Conservation (phyloP, 2,329 filamentous ascomycete species). For the Trichoderma guizhouense region DNA sequence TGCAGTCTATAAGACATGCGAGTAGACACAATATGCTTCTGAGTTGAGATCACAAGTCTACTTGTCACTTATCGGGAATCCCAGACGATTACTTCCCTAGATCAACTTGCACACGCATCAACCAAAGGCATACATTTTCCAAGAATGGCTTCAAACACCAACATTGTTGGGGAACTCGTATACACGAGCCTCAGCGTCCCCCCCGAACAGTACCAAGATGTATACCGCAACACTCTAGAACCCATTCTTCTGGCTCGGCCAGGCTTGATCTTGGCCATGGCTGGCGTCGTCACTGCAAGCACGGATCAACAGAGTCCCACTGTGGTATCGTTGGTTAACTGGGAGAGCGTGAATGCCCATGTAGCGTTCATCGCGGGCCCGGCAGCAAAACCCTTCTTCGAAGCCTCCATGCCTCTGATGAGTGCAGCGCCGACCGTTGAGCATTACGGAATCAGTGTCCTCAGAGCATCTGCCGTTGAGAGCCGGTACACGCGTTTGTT, state of each 20-base stretch:
- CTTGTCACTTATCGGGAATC: too few species aligned
- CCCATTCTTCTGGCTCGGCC: background rate
- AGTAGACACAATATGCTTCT: background rate
- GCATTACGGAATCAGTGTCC: background rate
- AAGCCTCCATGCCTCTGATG: background rate
- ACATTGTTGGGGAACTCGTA: background rate
- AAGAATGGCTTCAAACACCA: background rate
- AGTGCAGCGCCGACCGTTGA: background rate
- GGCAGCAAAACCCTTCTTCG: background rate
- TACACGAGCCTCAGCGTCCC: background rate
- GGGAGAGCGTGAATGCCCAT: background rate
- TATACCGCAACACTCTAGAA: background rate
- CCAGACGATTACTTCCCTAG: too few species aligned
- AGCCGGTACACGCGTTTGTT: background rate
- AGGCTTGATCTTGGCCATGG: background rate
- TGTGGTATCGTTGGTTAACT: background rate
- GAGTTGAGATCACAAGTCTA: background rate
- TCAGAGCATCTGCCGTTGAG: background rate
- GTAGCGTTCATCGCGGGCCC: background rate
- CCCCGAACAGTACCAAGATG: background rate
- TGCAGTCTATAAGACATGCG: background rate
- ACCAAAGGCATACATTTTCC: background rate
- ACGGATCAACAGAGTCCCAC: background rate
- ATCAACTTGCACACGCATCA: background rate
- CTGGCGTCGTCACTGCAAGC: background rate